Evolutionary conservation across 2,329 filamentous ascomycete genomes (phyloP).

Genomic region (Lojkania enalia): DNA sequence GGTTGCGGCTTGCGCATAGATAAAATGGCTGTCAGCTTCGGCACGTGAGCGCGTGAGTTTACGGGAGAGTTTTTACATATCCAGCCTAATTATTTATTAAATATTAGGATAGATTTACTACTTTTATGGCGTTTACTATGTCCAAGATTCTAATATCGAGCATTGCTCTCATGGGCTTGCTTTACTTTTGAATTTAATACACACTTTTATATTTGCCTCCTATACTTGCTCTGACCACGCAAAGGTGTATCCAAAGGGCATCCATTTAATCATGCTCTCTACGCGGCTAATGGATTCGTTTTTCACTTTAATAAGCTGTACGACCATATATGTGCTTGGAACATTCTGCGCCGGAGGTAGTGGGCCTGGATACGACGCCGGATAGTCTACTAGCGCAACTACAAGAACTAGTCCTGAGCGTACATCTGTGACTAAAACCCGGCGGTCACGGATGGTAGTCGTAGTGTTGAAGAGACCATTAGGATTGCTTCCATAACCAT

Average conservation of each 20-base stretch:
- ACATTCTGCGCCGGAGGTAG: conserved; percentile 3
- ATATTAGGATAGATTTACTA: too few species aligned
- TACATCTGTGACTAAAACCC: conserved; percentile 8
- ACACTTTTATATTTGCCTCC: too few species aligned
- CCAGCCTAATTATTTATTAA: too few species aligned
- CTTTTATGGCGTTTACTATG: too few species aligned
- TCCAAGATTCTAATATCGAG: too few species aligned
- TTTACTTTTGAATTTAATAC: too few species aligned
- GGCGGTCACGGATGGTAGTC: conserved; percentile 7
- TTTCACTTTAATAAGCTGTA: conserved; percentile 12
- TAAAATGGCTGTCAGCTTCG: too few species aligned
- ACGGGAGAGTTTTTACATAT: too few species aligned
- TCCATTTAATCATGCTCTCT: conserved; percentile 15
- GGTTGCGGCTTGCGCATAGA: too few species aligned
- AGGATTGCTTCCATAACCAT: conserved; percentile 6
- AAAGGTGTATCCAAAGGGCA: conserved; percentile 12
- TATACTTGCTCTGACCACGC: conserved; percentile 4
- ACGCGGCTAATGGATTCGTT: conserved; percentile 8
- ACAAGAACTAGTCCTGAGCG: conserved; percentile 7
- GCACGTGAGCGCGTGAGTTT: too few species aligned
- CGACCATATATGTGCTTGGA: conserved; percentile 12
- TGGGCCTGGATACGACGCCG: not conserved
- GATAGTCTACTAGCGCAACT: conserved; percentile 10
- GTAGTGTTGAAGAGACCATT: conserved; percentile 11
- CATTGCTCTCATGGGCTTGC: too few species aligned